Evolutionary conservation across 1,284 basidiomycete species (phyloP), one percentile per base, ranked within the genome.

Genomic region (Cutaneotrichosporon cavernicola): DNA sequence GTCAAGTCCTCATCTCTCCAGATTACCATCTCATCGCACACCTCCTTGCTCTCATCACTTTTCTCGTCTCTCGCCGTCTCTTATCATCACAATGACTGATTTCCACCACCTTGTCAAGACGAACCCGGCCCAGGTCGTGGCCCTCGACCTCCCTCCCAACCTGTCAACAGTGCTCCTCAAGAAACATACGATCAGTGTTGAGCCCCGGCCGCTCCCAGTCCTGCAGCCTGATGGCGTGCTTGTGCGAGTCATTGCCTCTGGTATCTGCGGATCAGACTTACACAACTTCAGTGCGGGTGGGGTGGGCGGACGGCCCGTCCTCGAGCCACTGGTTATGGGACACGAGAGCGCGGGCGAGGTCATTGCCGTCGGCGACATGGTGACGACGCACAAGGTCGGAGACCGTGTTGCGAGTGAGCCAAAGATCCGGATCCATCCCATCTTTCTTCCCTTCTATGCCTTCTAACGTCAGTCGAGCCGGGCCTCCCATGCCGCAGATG

Each of bases 381-480:
- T 81, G 4, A 78, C 68, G 21, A 74, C 71, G 4, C 74, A 79
- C 65, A 76, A 79, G 57, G 66, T 77, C 36, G 81, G 86, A 53
- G 84, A 86, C 69, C 72, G 83, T 46, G 80, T 82, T 30, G 79
- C 73, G 85, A 67, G 76, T 78, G 61, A 66, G 75, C 70, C 2
- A 9, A 43, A 1, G 14, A 6, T 43, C 14, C 40, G 5, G 14
- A 21, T 43, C 49, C 26, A 34, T 13, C 32, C 16, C 31, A 6
- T 22, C 16, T 22, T 32, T 13, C 7, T 34, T 11, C 38, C 34
- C 36, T 6, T 16, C n/a, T n/a, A 5, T 11, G 7, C n/a, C 5
- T 32, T 32, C 59, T 55, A 21, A 62, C 34, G 11, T 14, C 56
- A 78, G 88, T 69, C 81, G 88, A 72, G 86, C 90, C 70, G 82